Evolutionary conservation across 2,329 filamentous ascomycete species (phyloP).

Genomic region (Geosmithia morbida): DNA sequence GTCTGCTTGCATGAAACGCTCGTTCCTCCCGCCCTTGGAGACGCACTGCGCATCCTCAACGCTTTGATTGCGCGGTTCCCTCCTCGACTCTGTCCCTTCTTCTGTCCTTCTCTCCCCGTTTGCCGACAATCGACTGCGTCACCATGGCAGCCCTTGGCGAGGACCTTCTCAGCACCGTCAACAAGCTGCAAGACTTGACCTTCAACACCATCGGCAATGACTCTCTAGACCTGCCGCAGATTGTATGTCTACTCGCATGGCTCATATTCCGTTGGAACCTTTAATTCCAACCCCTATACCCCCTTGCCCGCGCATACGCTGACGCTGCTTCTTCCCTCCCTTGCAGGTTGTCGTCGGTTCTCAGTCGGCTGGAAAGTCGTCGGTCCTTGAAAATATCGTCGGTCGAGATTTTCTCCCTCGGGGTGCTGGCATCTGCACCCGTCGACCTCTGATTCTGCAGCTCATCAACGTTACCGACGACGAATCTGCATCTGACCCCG

Average conservation of each 20-base stretch:
- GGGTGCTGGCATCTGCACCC: conserved; percentile 91
- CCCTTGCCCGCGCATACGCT: not conserved
- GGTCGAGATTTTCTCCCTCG: conserved; percentile 93
- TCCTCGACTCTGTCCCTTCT: not conserved
- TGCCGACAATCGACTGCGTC: conserved; percentile 6
- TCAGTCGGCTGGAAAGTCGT: conserved; percentile 96
- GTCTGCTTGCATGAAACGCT: conserved; percentile 1
- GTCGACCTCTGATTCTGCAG: conserved; percentile 87
- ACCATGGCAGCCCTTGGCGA: conserved; percentile 89
- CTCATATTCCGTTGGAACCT: not conserved
- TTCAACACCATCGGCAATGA: conserved; percentile 99
- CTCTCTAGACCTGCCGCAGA: conserved; percentile 92
- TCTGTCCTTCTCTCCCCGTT: not conserved
- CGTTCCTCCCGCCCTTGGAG: not conserved
- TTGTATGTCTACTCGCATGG: conserved; percentile 46
- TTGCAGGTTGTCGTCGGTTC: conserved; percentile 89
- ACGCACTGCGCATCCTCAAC: conserved; percentile 3
- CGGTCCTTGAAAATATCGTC: conserved; percentile 96
- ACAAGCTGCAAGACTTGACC: conserved; percentile 95
- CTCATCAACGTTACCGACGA: conserved; percentile 92
- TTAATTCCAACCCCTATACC: not conserved
- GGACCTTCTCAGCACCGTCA: conserved; percentile 87
- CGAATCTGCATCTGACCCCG: conserved; percentile 47
- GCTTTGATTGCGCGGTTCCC: conserved; percentile 1
- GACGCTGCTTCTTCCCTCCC: conserved; percentile 8